These are phyloP conservation scores for Cymbopogon flexuosus DNA, from an alignment of 202 grass and related monocot genomes.

Conservation along the genomic window DNA sequence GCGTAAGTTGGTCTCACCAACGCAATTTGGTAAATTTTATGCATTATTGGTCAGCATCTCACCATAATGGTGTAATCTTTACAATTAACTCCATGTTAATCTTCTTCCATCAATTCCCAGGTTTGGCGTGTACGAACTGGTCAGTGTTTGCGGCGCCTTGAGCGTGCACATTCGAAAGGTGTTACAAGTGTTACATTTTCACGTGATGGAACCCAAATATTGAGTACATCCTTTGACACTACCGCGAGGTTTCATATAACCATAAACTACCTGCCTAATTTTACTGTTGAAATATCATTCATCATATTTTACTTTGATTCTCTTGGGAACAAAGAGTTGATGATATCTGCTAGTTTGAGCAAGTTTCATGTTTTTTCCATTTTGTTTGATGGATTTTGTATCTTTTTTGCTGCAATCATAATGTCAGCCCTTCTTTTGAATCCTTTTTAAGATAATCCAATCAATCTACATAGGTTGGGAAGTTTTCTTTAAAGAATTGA, in stretches of 20 bases:
- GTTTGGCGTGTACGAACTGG: constrained; percentile 97
- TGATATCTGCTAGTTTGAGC: constrained; percentile 10
- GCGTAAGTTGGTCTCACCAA: constrained; percentile 12
- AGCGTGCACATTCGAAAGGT: constrained; percentile 65
- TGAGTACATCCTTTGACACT: constrained; percentile 94
- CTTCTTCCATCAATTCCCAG: constrained; percentile 40
- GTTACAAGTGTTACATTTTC: constrained; percentile 95
- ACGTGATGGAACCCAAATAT: constrained; percentile 87
- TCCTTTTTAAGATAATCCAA: constrained; percentile 4
- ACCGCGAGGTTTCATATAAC: constrained; percentile 69
- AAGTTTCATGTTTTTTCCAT: not conserved
- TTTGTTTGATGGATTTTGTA: constrained; percentile 10
- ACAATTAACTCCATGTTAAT: constrained; percentile 20
- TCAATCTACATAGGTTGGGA: not conserved
- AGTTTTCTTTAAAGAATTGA: not conserved
- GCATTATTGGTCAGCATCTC: not conserved
- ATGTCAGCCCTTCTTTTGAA: no score
- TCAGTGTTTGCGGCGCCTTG: constrained; percentile 80
- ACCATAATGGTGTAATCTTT: not conserved
- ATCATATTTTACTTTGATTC: constrained; percentile 5
- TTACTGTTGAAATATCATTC: constrained; percentile 13
- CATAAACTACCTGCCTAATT: constrained; percentile 29
- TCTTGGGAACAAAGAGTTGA: not conserved
- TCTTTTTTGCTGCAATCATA: constrained; percentile 16
- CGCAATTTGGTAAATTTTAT: not conserved